These are phyloP conservation scores for Mycena galopus DNA, from an alignment of 768 basidiomycete species.

Conservation along the genomic window DNA sequence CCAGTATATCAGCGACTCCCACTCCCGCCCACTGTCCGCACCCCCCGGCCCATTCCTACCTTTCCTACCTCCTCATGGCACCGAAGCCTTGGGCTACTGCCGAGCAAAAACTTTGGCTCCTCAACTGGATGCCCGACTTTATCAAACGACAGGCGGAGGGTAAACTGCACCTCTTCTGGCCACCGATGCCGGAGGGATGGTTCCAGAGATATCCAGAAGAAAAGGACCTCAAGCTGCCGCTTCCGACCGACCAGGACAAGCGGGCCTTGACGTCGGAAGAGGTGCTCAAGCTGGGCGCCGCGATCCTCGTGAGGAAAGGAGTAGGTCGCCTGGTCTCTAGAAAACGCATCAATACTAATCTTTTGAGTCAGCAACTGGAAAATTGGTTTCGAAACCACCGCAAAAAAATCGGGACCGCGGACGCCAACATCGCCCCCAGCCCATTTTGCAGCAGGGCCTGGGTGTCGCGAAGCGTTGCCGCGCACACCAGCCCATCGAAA, in stretches of 20 bases:
- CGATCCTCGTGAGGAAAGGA: background rate
- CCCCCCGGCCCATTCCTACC: background rate
- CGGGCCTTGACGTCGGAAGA: background rate
- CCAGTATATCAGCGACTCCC: too few relatives aligned
- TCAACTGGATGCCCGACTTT: background rate
- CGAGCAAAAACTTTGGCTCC: background rate
- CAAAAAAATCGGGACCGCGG: background rate
- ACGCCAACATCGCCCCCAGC: background rate
- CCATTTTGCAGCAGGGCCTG: background rate
- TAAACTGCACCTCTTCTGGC: conserved; percentile 13
- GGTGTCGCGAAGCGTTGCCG: background rate
- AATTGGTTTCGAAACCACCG: conserved; percentile 9
- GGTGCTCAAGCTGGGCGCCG: background rate
- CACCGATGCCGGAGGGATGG: background rate
- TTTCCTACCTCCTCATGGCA: background rate
- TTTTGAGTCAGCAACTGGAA: background rate
- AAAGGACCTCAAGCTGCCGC: background rate
- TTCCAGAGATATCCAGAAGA: background rate
- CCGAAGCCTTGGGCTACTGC: background rate
- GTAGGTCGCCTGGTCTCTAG: background rate
- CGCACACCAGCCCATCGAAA: background rate
- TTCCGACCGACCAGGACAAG: background rate
- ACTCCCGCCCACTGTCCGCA: background rate
- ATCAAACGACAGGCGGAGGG: conserved; percentile 4
- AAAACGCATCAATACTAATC: background rate